Conservation (phyloP, 352 stramenopile genomes). For the Phytophthora pluvialis region DNA sequence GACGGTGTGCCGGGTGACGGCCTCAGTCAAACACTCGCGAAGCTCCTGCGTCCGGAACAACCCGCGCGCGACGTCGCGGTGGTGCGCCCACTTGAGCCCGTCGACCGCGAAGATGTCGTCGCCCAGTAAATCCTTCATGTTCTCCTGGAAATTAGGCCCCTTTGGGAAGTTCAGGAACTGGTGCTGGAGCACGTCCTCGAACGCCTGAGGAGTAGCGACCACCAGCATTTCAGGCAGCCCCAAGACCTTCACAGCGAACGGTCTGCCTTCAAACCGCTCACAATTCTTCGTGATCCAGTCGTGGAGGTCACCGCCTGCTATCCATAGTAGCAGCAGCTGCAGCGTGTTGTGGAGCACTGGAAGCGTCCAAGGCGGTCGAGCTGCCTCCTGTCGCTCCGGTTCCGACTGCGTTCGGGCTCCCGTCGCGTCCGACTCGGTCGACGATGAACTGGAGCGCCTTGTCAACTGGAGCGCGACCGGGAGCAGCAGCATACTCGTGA, state of each 20-base stretch:
- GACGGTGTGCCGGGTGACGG: conserved; percentile 37
- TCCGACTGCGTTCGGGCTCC: conserved; percentile 11
- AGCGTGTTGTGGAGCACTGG: conserved; percentile 29
- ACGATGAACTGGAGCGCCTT: conserved; percentile 2
- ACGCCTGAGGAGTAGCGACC: conserved; percentile 28
- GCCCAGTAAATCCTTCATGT: conserved; percentile 60
- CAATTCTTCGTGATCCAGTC: conserved; percentile 27
- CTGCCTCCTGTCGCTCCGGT: conserved; percentile 14
- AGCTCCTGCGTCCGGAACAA: conserved; percentile 70
- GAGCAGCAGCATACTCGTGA: conserved; percentile 26
- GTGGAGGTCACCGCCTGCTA: conserved; percentile 10
- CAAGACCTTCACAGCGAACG: conserved; percentile 45
- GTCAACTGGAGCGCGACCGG: conserved; percentile 21
- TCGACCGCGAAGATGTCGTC: conserved; percentile 76
- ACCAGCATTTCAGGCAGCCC: conserved; percentile 35
- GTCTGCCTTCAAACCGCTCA: conserved; percentile 31
- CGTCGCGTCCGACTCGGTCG: not conserved
- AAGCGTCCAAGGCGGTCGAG: conserved; percentile 22
- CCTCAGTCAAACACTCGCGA: conserved; percentile 43
- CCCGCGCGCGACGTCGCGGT: conserved; percentile 80
- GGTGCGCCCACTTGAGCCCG: conserved; percentile 60
- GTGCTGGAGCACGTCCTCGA: conserved; percentile 59
- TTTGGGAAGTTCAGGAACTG: conserved; percentile 83
- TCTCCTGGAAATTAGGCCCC: conserved; percentile 36
- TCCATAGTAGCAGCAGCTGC: not conserved